Evolutionary conservation across 805 yeast genomes (phyloP).

Genomic region (Schizosaccharomyces pombe): DNA sequence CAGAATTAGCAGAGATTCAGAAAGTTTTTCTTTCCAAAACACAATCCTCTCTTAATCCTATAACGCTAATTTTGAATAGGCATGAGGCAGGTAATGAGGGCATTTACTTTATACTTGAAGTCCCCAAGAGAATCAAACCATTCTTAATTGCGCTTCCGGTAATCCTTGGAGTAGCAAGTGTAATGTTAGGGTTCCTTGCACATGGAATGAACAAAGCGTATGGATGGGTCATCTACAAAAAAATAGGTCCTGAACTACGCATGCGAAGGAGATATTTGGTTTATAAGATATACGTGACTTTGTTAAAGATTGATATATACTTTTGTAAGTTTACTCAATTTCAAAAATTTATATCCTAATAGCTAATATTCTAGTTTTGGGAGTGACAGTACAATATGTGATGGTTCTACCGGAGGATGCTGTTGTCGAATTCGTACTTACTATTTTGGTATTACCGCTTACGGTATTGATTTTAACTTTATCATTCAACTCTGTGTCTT

Average conservation of each 20-base stretch:
- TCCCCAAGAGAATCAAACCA: conserved; percentile 11
- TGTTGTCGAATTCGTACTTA: conserved; percentile 24
- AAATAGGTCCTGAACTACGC: conserved; percentile 25
- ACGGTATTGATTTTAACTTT: conserved; percentile 20
- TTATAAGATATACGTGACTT: conserved; percentile 21
- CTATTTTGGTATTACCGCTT: conserved; percentile 24
- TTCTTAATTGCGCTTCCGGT: conserved; percentile 23
- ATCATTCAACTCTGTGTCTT: conserved; percentile 18
- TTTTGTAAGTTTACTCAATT: conserved; percentile 14
- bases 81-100: no score
- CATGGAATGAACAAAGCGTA: conserved; percentile 20
- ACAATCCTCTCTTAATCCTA: neutral
- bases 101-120: neutral
- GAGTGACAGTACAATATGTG: conserved; percentile 27
- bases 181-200: conserved; percentile 16
- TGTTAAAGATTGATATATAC: conserved; percentile 22
- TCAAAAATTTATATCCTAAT: neutral
- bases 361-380: conserved; percentile 15
- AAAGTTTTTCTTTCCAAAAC: neutral
- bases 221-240: conserved; percentile 26
- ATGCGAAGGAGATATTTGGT: conserved; percentile 19
- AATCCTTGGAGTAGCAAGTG: conserved; percentile 19
- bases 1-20: neutral
- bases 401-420: conserved; percentile 22
- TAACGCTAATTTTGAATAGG: no score